A percentile compares a stretch with the other conserved stretches of the same genome.
These are phyloP conservation scores for Suillus discolor DNA, from an alignment of 768 basidiomycete species.

Conservation along the genomic window DNA sequence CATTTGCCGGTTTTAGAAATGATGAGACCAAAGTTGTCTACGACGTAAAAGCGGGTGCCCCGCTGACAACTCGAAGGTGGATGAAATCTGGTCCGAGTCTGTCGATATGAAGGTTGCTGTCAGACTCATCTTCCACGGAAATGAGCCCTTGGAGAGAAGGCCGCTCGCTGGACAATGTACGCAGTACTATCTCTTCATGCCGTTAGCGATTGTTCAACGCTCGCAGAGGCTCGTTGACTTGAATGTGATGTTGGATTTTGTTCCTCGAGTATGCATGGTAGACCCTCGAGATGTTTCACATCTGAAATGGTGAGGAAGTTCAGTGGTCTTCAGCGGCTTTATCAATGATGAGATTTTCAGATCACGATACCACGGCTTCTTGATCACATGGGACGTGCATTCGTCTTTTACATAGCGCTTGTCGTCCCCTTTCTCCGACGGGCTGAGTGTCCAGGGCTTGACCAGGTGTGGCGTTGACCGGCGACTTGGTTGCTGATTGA, in stretches of 20 bases:
- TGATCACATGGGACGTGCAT: background rate
- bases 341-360: background rate
- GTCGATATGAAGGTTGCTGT: background rate
- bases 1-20: background rate
- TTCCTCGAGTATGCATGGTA: background rate
- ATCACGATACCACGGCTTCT: background rate
- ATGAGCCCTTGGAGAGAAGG: background rate
- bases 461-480: slow-evolving; percentile 3
- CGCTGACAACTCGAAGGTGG: background rate
- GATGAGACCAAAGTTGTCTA: background rate
- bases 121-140: background rate
- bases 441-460: background rate
- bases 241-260: background rate
- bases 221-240: background rate
- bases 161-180: background rate
- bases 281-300: background rate
- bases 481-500: background rate
- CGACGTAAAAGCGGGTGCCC: slow-evolving; percentile 2
- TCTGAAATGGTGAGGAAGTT: background rate
- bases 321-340: background rate
- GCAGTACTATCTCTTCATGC: background rate
- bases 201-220: background rate
- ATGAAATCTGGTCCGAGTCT: slow-evolving; percentile 5
- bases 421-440: slow-evolving; percentile 2
- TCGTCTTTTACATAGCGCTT: background rate